Evolutionary conservation across 768 basidiomycete species (phyloP).

Genomic region (Naganishia vishniacii): DNA sequence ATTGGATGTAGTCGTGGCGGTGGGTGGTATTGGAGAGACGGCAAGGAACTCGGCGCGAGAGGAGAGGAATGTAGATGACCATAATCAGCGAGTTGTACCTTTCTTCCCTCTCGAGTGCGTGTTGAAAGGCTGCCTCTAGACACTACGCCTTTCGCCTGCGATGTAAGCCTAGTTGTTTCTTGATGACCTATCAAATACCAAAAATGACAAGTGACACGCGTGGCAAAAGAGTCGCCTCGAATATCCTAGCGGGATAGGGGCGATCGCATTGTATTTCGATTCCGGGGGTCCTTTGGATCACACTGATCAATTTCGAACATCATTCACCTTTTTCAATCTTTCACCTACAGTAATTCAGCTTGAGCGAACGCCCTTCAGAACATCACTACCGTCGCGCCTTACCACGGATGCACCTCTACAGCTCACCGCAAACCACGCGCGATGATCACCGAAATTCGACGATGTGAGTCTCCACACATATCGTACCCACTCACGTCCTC

Average conservation of each 20-base stretch:
- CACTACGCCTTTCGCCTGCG: too few species aligned
- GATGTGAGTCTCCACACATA: neutral
- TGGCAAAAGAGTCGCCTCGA: too few species aligned
- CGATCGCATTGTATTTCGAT: neutral
- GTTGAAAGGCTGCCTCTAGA: neutral
- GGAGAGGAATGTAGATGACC: neutral
- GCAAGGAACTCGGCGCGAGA: neutral
- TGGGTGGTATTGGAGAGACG: neutral
- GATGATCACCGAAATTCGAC: neutral
- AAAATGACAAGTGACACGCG: neutral
- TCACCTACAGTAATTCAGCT: too few species aligned
- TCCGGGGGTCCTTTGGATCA: too few species aligned
- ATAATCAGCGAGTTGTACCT: neutral
- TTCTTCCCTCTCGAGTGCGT: neutral
- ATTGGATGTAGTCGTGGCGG: too few species aligned
- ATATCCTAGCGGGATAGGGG: too few species aligned
- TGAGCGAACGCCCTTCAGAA: too few species aligned
- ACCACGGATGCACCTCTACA: neutral
- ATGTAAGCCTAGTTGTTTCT: neutral
- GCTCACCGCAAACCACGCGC: too few species aligned
- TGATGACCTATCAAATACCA: slow-evolving; percentile 20
- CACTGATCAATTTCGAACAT: too few species aligned
- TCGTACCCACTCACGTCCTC: too few species aligned
- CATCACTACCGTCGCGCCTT: neutral
- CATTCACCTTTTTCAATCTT: too few species aligned